Percentiles rank a stretch among this genome's conserved stretches.
phyloP scores from a whole-genome alignment of 305 asterid species.

The Rubia tinctorum region DNA sequence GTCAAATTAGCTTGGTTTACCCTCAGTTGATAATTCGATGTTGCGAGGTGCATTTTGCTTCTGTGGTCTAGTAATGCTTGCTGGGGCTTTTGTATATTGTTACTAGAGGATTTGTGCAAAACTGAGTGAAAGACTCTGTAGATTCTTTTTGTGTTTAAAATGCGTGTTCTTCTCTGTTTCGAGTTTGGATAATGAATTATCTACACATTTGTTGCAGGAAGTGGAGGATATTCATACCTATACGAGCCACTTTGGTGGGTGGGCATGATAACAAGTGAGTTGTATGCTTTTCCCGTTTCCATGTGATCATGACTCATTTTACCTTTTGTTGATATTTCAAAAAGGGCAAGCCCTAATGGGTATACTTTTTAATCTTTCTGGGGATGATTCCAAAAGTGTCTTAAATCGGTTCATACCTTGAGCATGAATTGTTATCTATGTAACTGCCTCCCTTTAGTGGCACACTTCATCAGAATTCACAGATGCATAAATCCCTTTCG shows the following conservation, averaged over 20 bases:
- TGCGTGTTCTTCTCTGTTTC: background rate
- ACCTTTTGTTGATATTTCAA: background rate
- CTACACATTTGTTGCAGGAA: constrained; percentile 24
- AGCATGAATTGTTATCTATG: background rate
- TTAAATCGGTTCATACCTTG: background rate
- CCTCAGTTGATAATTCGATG: background rate
- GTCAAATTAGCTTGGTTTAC: background rate
- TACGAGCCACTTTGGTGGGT: constrained; percentile 53
- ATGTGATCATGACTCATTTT: background rate
- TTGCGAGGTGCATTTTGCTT: background rate
- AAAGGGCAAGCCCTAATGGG: background rate
- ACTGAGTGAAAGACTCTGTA: background rate
- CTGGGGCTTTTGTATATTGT: background rate
- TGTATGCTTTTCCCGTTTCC: background rate
- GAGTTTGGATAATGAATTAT: background rate
- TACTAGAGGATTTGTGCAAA: background rate
- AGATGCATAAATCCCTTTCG: background rate
- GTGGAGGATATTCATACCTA: constrained; percentile 48
- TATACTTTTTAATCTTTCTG: background rate
- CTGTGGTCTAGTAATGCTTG: background rate
- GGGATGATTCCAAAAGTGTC: background rate
- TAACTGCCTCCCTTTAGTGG: background rate
- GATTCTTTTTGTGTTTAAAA: background rate
- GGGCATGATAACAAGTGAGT: constrained; percentile 49
- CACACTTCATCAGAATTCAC: background rate